Evolutionary conservation across 495 filamentous ascomycete genomes (phyloP), one percentile per base, ranked within the genome.

Genomic region (Zalerion maritima): DNA sequence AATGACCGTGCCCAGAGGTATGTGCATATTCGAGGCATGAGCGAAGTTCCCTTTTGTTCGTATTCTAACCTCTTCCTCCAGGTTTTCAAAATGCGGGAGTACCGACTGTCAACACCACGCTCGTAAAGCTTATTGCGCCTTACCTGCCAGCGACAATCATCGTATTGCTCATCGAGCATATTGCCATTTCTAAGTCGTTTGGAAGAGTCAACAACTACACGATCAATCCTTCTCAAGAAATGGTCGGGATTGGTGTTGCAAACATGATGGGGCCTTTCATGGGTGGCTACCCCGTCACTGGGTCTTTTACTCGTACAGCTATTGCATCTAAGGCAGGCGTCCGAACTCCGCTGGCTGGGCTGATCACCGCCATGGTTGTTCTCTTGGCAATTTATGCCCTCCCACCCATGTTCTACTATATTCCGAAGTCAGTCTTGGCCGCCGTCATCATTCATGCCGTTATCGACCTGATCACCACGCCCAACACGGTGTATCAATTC

Each of bases 321-420:
- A 96, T 97, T 61, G 94, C 96, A 55, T 87, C 85, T 1, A 97
- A 96, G 60, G 86, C 91, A 22, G 89, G 89, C 42, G 89, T 96
- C 2, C 75, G 86, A 4, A 93, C 85, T 8, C 89, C 89, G 1
- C 76, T 94, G 32, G 87, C 81, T 6, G 89, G 89, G 57, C 64
- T 87, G 14, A 86, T 96, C 37, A 97, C 89, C 5, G 87, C 81
- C 0, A 12, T 76, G 10, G 73, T 97, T 6, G 89, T 97, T 6
- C 68, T 96, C 0, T 61, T 96, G n/a, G 85, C 89, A 34, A 91
- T 94, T 49, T 97, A 96, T 45, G 83, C 82, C 11, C 62, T 96
- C 11, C 74, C 91, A 3, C 75, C 80, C 4, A 73, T 97, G 21
- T 97, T 97, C 68, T 96, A 70, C 62, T 97, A 84, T 54, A 94